Conservation (phyloP, 768 basidiomycete genomes). For the Amanita fuliginea region DNA sequence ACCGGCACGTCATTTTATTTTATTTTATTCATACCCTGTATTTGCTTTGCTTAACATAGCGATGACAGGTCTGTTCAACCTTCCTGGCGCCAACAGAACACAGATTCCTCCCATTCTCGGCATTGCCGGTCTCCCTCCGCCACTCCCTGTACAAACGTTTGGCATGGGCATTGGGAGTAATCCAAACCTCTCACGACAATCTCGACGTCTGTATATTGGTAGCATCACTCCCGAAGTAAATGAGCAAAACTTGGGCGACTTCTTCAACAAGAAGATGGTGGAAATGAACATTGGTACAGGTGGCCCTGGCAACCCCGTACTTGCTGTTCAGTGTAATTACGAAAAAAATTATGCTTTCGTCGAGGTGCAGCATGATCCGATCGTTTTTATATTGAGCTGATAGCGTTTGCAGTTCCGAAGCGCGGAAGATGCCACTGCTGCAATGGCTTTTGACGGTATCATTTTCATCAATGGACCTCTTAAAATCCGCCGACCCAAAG, state of each 20-base stretch:
- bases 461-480: conserved; percentile 93
- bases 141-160: conserved; percentile 75
- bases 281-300: conserved; percentile 85
- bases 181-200: conserved; percentile 86
- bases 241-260: conserved; percentile 83
- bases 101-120: conserved; percentile 77
- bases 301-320: conserved; percentile 79
- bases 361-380: conserved; percentile 47
- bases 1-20: conserved; percentile 49
- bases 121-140: conserved; percentile 73
- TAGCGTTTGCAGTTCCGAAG: conserved; percentile 71
- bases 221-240: conserved; percentile 93
- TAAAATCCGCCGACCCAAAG: conserved; percentile 95
- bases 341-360: conserved; percentile 99
- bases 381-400: conserved; percentile 4
- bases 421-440: conserved; percentile 91
- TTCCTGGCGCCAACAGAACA: conserved; percentile 89
- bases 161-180: conserved; percentile 82
- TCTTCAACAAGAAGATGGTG: conserved; percentile 94
- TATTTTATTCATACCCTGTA: conserved; percentile 3
- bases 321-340: conserved; percentile 92
- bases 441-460: conserved; percentile 96
- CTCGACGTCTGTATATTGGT: conserved; percentile 92
- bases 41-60: conserved; percentile 5
- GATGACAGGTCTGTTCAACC: conserved; percentile 77